Evolutionary conservation across 345 rosid genomes (phyloP), one percentile per base, ranked within the genome.

Genomic region (Sisymbrium altissimum): DNA sequence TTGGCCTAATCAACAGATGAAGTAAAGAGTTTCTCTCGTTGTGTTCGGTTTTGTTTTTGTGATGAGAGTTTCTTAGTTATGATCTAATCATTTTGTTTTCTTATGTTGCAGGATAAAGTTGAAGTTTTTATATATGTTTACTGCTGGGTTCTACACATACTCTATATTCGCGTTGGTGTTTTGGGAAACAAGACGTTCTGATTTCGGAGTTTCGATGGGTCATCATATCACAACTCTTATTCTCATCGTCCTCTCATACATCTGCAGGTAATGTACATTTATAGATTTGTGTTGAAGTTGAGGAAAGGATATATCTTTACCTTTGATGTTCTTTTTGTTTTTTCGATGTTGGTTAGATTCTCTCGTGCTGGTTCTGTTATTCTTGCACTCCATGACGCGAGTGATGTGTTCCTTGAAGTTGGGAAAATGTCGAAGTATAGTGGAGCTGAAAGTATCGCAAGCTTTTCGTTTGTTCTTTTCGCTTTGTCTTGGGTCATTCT

Each of bases 151-250:
- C 79, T 96, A 96, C 83, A 75, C 93, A 1, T 96, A 96, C 86
- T 96, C 99, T 36, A 90, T 96, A 67, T 89, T 92, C 76, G 99
- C 99, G 57, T 81, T 96, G 80, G 79, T 96, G 10, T 96, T 90
- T 76, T 96, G 99, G 99, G 99, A 96, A 80, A 96, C 99, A 70
- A 88, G 98, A 81, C 88, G 99, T n/a, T 89, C 97, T 10, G 99
- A 96, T 80, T 96, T 96, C 56, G 97, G 98, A 19, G 98, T 96
- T 77, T 96, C 98, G 0, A 96, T 96, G 98, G 75, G 93, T 59
- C 99, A 96, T 86, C 99, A 96, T 82, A 83, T 96, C 59, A 94
- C 97, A 23, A 88, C 96, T 63, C 73, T 85, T 64, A 75, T 82
- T 58, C 97, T 96, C 53, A 86, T 96, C 50, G 82, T 92, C 72